These are phyloP conservation scores for Helicostylum pulchrum DNA, from an alignment of 192 early-diverging fungal species.

Conservation along the genomic window DNA sequence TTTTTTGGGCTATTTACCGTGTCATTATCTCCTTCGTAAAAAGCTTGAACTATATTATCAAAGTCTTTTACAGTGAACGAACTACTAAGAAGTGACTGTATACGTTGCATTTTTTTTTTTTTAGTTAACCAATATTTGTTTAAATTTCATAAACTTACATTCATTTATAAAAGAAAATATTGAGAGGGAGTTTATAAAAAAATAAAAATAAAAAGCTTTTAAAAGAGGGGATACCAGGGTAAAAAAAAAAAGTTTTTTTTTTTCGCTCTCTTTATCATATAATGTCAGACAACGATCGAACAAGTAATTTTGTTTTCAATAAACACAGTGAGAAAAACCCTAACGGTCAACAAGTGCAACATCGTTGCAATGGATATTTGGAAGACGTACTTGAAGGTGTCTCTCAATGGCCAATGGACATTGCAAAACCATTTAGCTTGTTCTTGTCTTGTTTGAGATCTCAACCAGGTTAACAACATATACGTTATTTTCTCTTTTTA, in stretches of 20 bases:
- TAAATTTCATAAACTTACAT: not conserved
- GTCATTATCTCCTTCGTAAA: constrained; percentile 18
- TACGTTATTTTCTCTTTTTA: not conserved
- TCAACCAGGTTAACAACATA: constrained; percentile 27
- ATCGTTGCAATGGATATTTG: constrained; percentile 36
- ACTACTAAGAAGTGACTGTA: constrained; percentile 10
- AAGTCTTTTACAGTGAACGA: constrained; percentile 16
- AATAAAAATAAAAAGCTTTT: too few relatives aligned
- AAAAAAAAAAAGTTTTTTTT: too few relatives aligned
- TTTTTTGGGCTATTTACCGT: constrained; percentile 3
- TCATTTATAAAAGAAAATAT: not conserved
- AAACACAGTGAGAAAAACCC: constrained; percentile 30
- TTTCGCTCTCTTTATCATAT: not conserved
- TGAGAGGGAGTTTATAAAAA: not conserved
- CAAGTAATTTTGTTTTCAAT: constrained; percentile 19
- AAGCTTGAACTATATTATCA: constrained; percentile 22
- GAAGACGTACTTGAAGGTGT: constrained; percentile 37
- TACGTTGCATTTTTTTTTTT: not conserved
- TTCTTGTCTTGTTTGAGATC: constrained; percentile 35
- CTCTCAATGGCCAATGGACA: constrained; percentile 34
- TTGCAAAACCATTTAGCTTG: constrained; percentile 32
- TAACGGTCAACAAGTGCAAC: constrained; percentile 12
- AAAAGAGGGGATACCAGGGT: too few relatives aligned
- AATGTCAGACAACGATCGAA: not conserved
- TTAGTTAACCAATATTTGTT: not conserved